Evolutionary conservation across 2,329 filamentous ascomycete species (phyloP).

Genomic region (Calonectria henricotiae): DNA sequence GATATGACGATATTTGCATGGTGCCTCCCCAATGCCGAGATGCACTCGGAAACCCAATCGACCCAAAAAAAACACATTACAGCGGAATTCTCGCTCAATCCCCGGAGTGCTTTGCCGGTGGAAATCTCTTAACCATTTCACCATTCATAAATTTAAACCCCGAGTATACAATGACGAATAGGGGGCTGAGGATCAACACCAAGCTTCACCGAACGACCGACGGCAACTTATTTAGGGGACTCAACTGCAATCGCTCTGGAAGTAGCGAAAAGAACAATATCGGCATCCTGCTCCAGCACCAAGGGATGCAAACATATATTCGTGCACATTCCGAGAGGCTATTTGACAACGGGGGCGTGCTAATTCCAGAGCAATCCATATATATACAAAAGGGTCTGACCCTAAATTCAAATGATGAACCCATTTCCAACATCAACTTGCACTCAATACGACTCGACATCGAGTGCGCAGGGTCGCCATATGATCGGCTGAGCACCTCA

Average conservation of each 20-base stretch:
- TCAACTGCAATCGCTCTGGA: background rate
- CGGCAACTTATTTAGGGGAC: background rate
- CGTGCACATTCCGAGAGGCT: background rate
- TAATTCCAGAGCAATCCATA: background rate
- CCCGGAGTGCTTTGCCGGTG: background rate
- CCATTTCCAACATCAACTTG: background rate
- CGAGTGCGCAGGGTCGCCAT: background rate
- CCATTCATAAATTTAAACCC: background rate
- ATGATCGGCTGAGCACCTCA: background rate
- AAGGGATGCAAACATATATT: background rate
- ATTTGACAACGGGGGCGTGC: background rate
- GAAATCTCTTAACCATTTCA: background rate
- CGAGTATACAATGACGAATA: background rate
- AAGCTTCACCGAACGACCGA: background rate
- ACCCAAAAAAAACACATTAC: background rate
- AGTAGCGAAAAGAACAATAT: background rate
- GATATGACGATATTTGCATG: constrained; percentile 1
- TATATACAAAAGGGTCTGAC: background rate
- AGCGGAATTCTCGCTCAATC: background rate
- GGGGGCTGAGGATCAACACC: background rate
- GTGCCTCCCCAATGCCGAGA: background rate
- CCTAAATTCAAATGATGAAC: background rate
- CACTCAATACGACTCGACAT: background rate
- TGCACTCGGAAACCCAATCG: background rate
- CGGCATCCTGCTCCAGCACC: background rate